These are phyloP conservation scores for Filosporella fistucella DNA, from an alignment of 495 filamentous ascomycete species.

Conservation along the genomic window DNA sequence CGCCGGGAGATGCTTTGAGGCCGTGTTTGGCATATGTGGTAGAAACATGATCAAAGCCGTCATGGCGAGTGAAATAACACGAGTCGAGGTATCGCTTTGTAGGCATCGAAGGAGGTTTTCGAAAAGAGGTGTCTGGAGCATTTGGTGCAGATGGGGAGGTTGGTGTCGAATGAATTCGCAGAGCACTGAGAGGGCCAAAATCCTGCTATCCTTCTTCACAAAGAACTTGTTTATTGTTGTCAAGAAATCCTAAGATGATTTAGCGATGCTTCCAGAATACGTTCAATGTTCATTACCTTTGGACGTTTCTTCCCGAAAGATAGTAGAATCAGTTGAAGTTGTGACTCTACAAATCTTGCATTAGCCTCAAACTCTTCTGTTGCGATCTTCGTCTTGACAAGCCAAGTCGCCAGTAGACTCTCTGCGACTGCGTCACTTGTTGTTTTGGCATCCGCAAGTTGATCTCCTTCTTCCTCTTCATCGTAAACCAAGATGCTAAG, in stretches of 20 bases:
- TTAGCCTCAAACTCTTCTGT: constrained; percentile 34
- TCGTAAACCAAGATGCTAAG: constrained; percentile 54
- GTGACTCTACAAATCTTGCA: constrained; percentile 48
- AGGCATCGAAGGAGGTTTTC: constrained; percentile 63
- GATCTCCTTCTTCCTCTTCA: constrained; percentile 41
- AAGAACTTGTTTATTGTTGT: constrained; percentile 54
- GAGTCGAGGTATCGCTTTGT: constrained; percentile 66
- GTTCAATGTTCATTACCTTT: constrained; percentile 40
- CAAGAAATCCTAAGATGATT: constrained; percentile 51
- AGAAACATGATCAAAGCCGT: constrained; percentile 69
- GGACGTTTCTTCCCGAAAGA: constrained; percentile 57
- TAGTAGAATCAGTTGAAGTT: constrained; percentile 37
- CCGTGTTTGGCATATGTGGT: constrained; percentile 65
- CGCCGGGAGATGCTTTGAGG: constrained; percentile 55
- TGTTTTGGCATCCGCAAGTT: constrained; percentile 31
- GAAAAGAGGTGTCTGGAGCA: constrained; percentile 62
- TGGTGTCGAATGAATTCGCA: constrained; percentile 61
- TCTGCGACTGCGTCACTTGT: constrained; percentile 43
- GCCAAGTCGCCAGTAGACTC: constrained; percentile 55
- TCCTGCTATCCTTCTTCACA: constrained; percentile 50
- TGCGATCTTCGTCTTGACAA: constrained; percentile 44
- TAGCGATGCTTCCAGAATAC: constrained; percentile 15
- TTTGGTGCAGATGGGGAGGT: constrained; percentile 66
- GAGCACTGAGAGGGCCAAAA: constrained; percentile 53
- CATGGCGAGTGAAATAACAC: constrained; percentile 61